Evolutionary conservation across 106 monocot species (phyloP).

Genomic region (Phalaenopsis aphrodite): DNA sequence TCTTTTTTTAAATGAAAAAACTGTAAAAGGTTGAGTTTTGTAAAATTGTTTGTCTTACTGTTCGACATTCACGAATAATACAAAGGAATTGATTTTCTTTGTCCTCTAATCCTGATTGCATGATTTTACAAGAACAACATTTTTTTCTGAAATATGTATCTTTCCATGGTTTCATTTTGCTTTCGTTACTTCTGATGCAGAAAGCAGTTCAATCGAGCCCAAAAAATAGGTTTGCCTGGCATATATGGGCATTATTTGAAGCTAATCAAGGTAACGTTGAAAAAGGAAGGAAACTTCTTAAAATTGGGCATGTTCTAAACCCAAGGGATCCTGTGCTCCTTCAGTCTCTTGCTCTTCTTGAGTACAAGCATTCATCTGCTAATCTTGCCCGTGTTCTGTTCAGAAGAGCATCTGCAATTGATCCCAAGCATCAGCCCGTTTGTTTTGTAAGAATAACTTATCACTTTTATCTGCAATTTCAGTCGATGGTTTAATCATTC

Average conservation of each 20-base stretch:
- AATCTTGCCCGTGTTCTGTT: constrained; percentile 78
- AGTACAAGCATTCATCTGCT: constrained; percentile 76
- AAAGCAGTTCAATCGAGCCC: constrained; percentile 95
- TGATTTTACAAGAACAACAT: background rate
- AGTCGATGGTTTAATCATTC: background rate
- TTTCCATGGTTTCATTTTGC: background rate
- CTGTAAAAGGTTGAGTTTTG: too few relatives aligned
- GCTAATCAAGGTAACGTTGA: constrained; percentile 58
- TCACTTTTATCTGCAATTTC: background rate
- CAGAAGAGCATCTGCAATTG: constrained; percentile 71
- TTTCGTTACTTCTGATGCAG: constrained; percentile 26
- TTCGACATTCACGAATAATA: too few relatives aligned
- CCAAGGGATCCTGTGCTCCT: constrained; percentile 94
- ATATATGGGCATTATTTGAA: constrained; percentile 94
- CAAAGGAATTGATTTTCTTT: background rate
- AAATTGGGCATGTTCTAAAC: constrained; percentile 89
- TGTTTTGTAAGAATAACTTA: constrained; percentile 67
- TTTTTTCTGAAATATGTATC: background rate
- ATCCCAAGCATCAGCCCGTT: constrained; percentile 88
- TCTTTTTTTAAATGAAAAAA: too few relatives aligned
- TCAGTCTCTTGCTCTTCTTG: constrained; percentile 92
- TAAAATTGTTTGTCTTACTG: too few relatives aligned
- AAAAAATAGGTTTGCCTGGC: constrained; percentile 99
- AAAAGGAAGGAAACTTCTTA: constrained; percentile 85
- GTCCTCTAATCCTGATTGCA: background rate